These are phyloP conservation scores for Mytilinidion resinicola DNA, from an alignment of 495 filamentous ascomycete species.

Conservation along the genomic window DNA sequence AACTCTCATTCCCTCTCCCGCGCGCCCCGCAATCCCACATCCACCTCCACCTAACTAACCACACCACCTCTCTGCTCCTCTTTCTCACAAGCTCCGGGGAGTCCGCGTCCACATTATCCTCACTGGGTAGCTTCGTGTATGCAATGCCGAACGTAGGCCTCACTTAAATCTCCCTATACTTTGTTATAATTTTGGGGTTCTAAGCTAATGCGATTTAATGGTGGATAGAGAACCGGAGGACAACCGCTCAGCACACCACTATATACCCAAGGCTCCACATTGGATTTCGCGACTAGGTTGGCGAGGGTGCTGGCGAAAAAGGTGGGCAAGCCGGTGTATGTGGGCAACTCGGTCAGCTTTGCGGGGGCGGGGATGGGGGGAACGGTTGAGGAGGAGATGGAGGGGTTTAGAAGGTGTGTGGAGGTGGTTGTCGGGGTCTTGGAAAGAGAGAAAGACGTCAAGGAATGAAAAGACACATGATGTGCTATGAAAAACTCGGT, in stretches of 20 bases:
- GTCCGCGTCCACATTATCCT: slow-evolving; percentile 44
- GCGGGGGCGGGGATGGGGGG: slow-evolving; percentile 61
- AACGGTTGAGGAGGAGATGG: slow-evolving; percentile 90
- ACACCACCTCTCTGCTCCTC: slow-evolving; percentile 58
- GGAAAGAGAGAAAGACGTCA: slow-evolving; percentile 24
- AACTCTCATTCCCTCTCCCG: slow-evolving; percentile 74
- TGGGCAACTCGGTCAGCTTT: slow-evolving; percentile 71
- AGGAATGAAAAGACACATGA: background rate
- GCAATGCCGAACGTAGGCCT: slow-evolving; percentile 83
- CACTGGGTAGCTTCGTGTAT: slow-evolving; percentile 82
- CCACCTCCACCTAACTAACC: slow-evolving; percentile 68
- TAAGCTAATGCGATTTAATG: slow-evolving; percentile 10
- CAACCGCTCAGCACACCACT: slow-evolving; percentile 70
- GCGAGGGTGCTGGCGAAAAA: slow-evolving; percentile 74
- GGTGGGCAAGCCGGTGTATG: slow-evolving; percentile 66
- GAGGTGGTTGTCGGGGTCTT: slow-evolving; percentile 59
- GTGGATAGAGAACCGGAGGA: slow-evolving; percentile 44
- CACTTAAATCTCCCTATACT: slow-evolving; percentile 8
- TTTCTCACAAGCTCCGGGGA: slow-evolving; percentile 69
- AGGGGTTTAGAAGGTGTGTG: slow-evolving; percentile 67
- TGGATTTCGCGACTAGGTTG: slow-evolving; percentile 80
- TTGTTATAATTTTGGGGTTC: too few species aligned
- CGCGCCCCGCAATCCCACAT: slow-evolving; percentile 69
- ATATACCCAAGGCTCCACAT: slow-evolving; percentile 62
- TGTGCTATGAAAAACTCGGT: background rate